phyloP scores from a whole-genome alignment of 768 basidiomycete species.

The Boletus tomentosulus region DNA sequence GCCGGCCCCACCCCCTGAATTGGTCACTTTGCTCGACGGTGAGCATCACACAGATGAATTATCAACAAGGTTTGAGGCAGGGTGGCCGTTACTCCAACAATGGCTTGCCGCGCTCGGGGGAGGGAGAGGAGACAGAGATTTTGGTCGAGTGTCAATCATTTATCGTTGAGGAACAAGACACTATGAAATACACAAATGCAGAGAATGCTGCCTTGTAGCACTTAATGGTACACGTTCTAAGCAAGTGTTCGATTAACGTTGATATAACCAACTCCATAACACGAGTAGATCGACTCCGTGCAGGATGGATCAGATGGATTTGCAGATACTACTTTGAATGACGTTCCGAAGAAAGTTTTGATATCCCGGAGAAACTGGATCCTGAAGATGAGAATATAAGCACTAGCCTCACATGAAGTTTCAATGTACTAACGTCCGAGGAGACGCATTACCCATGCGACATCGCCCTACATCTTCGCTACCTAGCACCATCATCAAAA shows the following conservation, averaged over 20 bases:
- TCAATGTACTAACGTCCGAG: slow-evolving; percentile 64
- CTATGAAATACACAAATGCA: not conserved
- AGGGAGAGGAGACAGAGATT: slow-evolving; percentile 59
- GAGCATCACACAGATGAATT: slow-evolving; percentile 92
- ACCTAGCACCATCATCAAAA: slow-evolving; percentile 92
- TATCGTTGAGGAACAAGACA: slow-evolving; percentile 49
- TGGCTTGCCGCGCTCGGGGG: slow-evolving; percentile 64
- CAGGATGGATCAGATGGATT: slow-evolving; percentile 49
- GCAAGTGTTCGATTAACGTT: slow-evolving; percentile 81
- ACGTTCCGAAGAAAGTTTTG: slow-evolving; percentile 78
- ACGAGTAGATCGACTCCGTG: slow-evolving; percentile 74
- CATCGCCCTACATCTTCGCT: slow-evolving; percentile 95
- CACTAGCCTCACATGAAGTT: not conserved
- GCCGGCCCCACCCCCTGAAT: slow-evolving; percentile 43
- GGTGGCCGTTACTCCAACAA: slow-evolving; percentile 76
- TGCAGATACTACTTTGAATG: slow-evolving; percentile 82
- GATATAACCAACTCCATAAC: slow-evolving; percentile 88
- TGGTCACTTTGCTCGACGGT: slow-evolving; percentile 71
- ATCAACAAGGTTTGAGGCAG: slow-evolving; percentile 73
- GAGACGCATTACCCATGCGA: slow-evolving; percentile 78
- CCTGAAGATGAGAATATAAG: slow-evolving; percentile 39
- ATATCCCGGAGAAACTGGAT: slow-evolving; percentile 88
- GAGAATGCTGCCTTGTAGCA: not conserved
- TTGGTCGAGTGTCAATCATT: slow-evolving; percentile 73
- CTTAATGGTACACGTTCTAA: slow-evolving; percentile 26